phyloP scores from a whole-genome alignment of 176 grass and related monocot genomes.

The Bolboschoenus planiculmis region DNA sequence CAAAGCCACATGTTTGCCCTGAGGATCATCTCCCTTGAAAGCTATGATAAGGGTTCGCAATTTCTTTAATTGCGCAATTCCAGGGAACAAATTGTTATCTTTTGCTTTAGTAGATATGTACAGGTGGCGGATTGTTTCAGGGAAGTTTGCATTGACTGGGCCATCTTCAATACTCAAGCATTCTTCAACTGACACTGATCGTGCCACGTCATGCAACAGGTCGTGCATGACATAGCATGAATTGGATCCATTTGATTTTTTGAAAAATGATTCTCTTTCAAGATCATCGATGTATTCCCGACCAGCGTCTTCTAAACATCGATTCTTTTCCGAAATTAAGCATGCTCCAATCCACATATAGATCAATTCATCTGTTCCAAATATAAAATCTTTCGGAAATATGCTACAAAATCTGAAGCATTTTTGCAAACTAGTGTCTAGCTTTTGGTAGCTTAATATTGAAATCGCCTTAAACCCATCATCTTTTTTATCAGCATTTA shows the following conservation, averaged over 20 bases:
- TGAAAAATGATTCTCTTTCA: slow-evolving; percentile 34
- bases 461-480: slow-evolving; percentile 30
- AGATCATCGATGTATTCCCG: slow-evolving; percentile 28
- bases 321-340: slow-evolving; percentile 9
- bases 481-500: slow-evolving; percentile 19
- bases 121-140: slow-evolving; percentile 21
- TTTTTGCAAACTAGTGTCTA: slow-evolving; percentile 29
- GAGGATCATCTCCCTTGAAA: background rate
- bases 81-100: background rate
- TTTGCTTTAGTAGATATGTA: slow-evolving; percentile 23
- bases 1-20: background rate
- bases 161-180: slow-evolving; percentile 13
- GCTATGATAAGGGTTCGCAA: slow-evolving; percentile 33
- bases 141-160: background rate
- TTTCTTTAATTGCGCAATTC: slow-evolving; percentile 21
- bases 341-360: slow-evolving; percentile 34
- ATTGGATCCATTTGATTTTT: background rate
- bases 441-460: slow-evolving; percentile 36
- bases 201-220: slow-evolving; percentile 38
- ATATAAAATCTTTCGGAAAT: slow-evolving; percentile 27
- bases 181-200: slow-evolving; percentile 29
- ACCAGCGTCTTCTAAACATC: slow-evolving; percentile 11
- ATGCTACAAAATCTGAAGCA: slow-evolving; percentile 52
- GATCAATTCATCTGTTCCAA: slow-evolving; percentile 36
- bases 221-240: slow-evolving; percentile 27